Evolutionary conservation across 2,329 filamentous ascomycete genomes (phyloP).

Genomic region (Curvularia spicifera): DNA sequence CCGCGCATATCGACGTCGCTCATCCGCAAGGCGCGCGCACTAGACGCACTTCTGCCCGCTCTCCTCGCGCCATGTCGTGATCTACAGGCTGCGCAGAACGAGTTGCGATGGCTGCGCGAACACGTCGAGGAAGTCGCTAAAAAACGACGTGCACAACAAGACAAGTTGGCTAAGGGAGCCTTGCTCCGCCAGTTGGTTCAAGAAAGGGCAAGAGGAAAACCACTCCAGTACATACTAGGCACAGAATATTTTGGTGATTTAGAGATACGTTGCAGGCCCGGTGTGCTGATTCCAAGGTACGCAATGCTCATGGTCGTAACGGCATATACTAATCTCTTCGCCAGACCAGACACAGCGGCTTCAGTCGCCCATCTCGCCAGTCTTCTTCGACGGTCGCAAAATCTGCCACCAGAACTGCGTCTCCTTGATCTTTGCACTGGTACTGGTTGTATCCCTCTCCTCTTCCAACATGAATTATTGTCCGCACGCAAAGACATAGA

Average conservation of each 20-base stretch:
- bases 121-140: constrained; percentile 52
- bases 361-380: constrained; percentile 43
- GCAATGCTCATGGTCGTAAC: constrained; percentile 14
- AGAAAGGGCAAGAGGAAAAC: constrained; percentile 66
- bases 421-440: constrained; percentile 90
- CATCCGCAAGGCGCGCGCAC: constrained; percentile 60
- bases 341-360: constrained; percentile 57
- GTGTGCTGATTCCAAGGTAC: constrained; percentile 84
- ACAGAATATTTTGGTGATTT: constrained; percentile 86
- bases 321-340: constrained; percentile 17
- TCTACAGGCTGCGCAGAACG: constrained; percentile 67
- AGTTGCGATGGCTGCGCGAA: constrained; percentile 75
- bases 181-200: constrained; percentile 35
- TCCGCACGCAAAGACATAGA: constrained; percentile 32
- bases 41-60: constrained; percentile 63
- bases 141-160: constrained; percentile 28
- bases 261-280: constrained; percentile 75
- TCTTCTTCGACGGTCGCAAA: constrained; percentile 32
- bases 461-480: constrained; percentile 69
- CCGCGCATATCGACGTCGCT: constrained; percentile 68
- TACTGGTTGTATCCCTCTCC: constrained; percentile 85
- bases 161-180: constrained; percentile 25
- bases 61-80: constrained; percentile 70
- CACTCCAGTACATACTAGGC: constrained; percentile 88
- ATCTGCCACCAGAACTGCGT: constrained; percentile 53